These are phyloP conservation scores for Pigoraptor vietnamica DNA, from an alignment of 78 protist species.

Conservation along the genomic window DNA sequence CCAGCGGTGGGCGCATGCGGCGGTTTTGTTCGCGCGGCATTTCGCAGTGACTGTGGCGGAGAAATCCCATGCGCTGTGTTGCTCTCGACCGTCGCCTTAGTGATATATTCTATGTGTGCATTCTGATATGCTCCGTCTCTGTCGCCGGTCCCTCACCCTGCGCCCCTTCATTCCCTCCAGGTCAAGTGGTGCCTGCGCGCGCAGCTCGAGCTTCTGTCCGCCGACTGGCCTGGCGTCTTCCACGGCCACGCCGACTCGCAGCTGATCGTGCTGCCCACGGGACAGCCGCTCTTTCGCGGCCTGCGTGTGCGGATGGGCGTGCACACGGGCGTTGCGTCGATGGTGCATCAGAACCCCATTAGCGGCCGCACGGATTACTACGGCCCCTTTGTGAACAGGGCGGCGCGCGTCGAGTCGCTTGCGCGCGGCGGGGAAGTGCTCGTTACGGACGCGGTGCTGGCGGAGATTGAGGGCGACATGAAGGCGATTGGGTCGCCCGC, in stretches of 20 bases:
- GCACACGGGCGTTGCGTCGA: constrained; percentile 43
- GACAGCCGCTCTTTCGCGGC: constrained; percentile 38
- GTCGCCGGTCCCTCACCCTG: neutral
- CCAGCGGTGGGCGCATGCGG: neutral
- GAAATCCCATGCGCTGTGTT: too few relatives aligned
- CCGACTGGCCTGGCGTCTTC: constrained; percentile 22
- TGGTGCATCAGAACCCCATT: constrained; percentile 25
- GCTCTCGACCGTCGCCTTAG: too few relatives aligned
- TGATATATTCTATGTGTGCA: too few relatives aligned
- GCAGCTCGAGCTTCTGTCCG: constrained; percentile 7
- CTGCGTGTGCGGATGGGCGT: constrained; percentile 69
- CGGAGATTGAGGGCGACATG: neutral
- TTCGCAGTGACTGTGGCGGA: too few relatives aligned
- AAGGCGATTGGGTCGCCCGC: neutral
- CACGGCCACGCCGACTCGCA: neutral
- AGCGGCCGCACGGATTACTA: constrained; percentile 48
- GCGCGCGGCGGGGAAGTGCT: constrained; percentile 62
- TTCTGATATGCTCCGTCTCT: neutral
- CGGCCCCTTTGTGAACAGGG: constrained; percentile 54
- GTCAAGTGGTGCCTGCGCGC: neutral
- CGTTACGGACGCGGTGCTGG: neutral
- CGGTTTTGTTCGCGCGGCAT: too few relatives aligned
- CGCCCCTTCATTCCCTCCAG: neutral
- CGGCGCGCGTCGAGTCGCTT: constrained; percentile 36
- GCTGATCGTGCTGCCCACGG: neutral